A percentile compares a stretch with the other conserved stretches of the same genome.
Evolutionary conservation across 306 rosid species (phyloP).

Genomic region (Erythrophleum fordii): DNA sequence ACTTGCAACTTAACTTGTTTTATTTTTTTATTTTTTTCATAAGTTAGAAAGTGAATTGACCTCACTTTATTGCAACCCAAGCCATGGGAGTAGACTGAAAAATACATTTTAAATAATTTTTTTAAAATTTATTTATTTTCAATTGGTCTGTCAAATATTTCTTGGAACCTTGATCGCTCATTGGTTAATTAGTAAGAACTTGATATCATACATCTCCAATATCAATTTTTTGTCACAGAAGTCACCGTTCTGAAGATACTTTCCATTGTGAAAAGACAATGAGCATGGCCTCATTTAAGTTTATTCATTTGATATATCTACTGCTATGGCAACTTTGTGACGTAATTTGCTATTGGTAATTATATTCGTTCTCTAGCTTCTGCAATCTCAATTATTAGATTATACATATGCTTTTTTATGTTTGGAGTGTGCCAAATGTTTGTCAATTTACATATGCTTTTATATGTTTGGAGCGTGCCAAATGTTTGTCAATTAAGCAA

Average conservation of each 20-base stretch:
- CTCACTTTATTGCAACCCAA: no score
- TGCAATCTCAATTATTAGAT: neutral
- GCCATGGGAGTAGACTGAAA: no score
- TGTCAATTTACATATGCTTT: no score
- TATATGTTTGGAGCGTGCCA: no score
- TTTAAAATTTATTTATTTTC: neutral
- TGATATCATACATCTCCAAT: neutral
- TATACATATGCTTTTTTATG: no score
- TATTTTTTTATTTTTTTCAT: no score
- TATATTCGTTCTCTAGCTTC: neutral
- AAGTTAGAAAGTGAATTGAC: neutral
- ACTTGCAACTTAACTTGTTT: no score
- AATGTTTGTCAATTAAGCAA: no score
- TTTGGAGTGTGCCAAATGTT: no score
- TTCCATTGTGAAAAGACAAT: neutral
- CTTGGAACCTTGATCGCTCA: neutral
- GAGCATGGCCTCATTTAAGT: neutral
- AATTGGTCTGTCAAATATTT: neutral
- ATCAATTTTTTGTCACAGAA: neutral
- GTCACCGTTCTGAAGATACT: neutral
- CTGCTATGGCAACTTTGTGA: neutral
- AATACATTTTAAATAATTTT: neutral
- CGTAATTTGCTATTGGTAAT: neutral
- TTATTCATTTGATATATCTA: slow-evolving; percentile 6
- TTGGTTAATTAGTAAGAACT: neutral